Evolutionary conservation across 371 early-diverging fungal genomes (phyloP).

Genomic region (Mortierella sp.): DNA sequence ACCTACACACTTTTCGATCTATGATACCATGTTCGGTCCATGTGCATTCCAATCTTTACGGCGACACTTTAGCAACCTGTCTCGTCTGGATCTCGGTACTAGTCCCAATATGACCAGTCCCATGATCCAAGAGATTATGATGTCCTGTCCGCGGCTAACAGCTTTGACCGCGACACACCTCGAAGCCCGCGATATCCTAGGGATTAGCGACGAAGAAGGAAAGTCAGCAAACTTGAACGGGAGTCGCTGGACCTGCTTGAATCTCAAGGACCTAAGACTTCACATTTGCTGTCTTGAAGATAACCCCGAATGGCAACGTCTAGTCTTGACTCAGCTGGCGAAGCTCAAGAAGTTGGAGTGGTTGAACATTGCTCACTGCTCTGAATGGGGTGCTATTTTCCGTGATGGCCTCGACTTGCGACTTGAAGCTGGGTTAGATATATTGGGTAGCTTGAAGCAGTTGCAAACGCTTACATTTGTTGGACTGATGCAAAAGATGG

Average conservation of each 20-base stretch:
- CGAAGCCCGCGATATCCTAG: background rate
- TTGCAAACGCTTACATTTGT: background rate
- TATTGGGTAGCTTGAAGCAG: background rate
- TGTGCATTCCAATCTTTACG: background rate
- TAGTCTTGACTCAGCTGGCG: conserved; percentile 1
- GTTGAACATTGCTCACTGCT: background rate
- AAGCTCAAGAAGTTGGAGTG: background rate
- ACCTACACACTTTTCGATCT: background rate
- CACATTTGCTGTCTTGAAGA: conserved; percentile 4
- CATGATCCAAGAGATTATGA: conserved; percentile 5
- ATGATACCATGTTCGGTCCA: background rate
- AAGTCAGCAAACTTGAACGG: background rate
- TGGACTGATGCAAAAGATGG: conserved; percentile 7
- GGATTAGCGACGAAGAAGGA: background rate
- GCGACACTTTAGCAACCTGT: background rate
- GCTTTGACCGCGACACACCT: background rate
- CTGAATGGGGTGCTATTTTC: background rate
- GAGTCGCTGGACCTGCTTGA: conserved; percentile 8
- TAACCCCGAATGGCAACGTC: background rate
- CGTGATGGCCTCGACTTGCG: conserved; percentile 4
- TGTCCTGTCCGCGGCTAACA: background rate
- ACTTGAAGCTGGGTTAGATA: background rate
- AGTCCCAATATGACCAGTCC: background rate
- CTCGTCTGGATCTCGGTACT: background rate
- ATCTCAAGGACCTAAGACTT: background rate